Evolutionary conservation across 768 basidiomycete genomes (phyloP).

Genomic region (Coprinopsis sp.): DNA sequence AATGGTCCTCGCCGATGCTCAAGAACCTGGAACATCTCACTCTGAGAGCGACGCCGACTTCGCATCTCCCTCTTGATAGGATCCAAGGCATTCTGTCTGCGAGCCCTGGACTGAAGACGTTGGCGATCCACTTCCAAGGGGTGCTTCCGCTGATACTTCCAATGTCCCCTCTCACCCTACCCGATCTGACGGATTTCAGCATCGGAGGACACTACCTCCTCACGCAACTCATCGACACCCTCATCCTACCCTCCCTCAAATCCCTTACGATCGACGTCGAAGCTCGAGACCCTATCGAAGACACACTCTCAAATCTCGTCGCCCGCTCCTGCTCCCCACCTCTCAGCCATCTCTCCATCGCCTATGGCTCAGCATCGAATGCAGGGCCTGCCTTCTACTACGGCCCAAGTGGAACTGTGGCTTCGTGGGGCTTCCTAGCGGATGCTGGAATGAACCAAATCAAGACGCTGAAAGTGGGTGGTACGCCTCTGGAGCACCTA

Average conservation of each 20-base stretch:
- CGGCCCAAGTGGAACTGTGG: slow-evolving; percentile 50
- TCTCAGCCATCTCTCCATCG: slow-evolving; percentile 56
- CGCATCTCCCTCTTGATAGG: slow-evolving; percentile 61
- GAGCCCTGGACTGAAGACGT: slow-evolving; percentile 51
- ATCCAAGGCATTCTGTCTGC: slow-evolving; percentile 59
- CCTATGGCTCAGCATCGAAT: slow-evolving; percentile 41
- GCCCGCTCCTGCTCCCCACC: slow-evolving; percentile 55
- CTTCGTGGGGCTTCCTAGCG: slow-evolving; percentile 57
- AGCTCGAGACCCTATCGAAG: slow-evolving; percentile 70
- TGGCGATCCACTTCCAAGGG: slow-evolving; percentile 59
- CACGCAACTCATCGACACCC: slow-evolving; percentile 53
- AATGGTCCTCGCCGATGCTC: slow-evolving; percentile 73
- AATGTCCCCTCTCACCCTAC: slow-evolving; percentile 46
- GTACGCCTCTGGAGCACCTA: slow-evolving; percentile 62
- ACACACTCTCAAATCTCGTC: slow-evolving; percentile 58
- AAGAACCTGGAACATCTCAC: slow-evolving; percentile 54
- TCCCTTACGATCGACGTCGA: slow-evolving; percentile 66
- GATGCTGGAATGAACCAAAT: slow-evolving; percentile 59
- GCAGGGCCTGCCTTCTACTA: slow-evolving; percentile 53
- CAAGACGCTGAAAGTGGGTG: slow-evolving; percentile 57
- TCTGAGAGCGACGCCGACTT: slow-evolving; percentile 60
- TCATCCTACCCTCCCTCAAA: slow-evolving; percentile 55
- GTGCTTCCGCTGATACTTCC: slow-evolving; percentile 63
- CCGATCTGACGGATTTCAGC: slow-evolving; percentile 48
- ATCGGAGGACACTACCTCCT: slow-evolving; percentile 68